phyloP scores from a whole-genome alignment of 2,329 filamentous ascomycete genomes.

The Diaporthe citri region DNA sequence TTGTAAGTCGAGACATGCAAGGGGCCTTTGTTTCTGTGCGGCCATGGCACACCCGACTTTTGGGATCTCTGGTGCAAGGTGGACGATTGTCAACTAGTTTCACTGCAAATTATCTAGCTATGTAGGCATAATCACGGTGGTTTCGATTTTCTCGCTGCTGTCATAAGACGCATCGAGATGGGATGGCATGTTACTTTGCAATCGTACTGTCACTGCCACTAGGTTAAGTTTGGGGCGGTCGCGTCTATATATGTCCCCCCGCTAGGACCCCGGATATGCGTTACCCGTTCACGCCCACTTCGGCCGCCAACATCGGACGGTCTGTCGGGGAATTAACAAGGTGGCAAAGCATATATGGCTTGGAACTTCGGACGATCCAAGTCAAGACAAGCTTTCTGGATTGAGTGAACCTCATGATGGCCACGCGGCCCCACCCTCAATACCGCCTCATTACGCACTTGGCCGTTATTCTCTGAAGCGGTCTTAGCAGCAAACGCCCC shows the following conservation, averaged over 20 bases:
- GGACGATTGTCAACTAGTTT: not conserved
- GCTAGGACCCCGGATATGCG: slow-evolving; percentile 13
- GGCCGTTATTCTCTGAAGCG: not conserved
- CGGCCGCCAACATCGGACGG: slow-evolving; percentile 9
- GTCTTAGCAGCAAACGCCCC: not conserved
- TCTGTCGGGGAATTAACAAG: not conserved
- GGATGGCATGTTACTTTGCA: not conserved
- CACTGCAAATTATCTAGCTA: not conserved
- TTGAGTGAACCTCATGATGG: not conserved
- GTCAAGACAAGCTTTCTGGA: not conserved
- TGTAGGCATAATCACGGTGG: not conserved
- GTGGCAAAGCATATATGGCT: not conserved
- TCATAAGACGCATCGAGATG: not conserved
- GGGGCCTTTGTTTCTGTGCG: not conserved
- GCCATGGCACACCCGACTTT: not conserved
- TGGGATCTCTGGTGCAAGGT: not conserved
- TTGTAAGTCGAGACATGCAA: too few species aligned
- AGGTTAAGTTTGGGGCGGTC: not conserved
- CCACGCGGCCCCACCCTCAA: slow-evolving; percentile 1
- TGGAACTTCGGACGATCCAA: not conserved
- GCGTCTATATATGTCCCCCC: not conserved
- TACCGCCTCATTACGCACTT: not conserved
- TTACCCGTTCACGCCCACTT: slow-evolving; percentile 4
- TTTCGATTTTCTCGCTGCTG: too few species aligned
- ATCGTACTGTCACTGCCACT: not conserved